These are phyloP conservation scores for Blumeria graminis DNA, from an alignment of 2,329 filamentous ascomycete genomes.

Conservation along the genomic window DNA sequence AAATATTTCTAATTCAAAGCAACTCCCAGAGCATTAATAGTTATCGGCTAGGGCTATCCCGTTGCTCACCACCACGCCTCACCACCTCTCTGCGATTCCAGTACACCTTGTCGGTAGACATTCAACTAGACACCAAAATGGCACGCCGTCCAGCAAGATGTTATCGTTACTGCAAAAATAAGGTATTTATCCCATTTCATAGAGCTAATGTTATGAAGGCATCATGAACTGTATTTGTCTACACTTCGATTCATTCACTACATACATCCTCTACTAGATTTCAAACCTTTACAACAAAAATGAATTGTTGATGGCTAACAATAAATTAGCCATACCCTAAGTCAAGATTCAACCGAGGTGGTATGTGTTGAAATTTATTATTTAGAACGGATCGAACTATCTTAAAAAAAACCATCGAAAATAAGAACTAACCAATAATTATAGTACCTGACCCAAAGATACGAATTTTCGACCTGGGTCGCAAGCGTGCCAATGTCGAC, in stretches of 20 bases:
- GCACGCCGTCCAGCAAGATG: constrained; percentile 97
- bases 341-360: constrained; percentile 99
- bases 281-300: not conserved
- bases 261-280: too few relatives aligned
- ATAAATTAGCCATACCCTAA: constrained; percentile 70
- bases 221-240: too few relatives aligned
- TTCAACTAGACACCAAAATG: constrained; percentile 36
- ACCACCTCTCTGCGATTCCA: too few relatives aligned
- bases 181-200: constrained; percentile 37
- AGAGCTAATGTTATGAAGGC: not conserved
- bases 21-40: too few relatives aligned
- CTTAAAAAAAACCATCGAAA: not conserved
- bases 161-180: constrained; percentile 99
- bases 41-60: too few relatives aligned
- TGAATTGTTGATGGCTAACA: constrained; percentile 5
- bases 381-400: too few relatives aligned
- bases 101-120: too few relatives aligned
- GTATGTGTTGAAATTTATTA: constrained; percentile 16
- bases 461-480: constrained; percentile 94
- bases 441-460: constrained; percentile 30
- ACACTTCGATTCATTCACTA: too few relatives aligned
- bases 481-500: constrained; percentile 96
- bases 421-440: not conserved
- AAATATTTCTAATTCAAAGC: too few relatives aligned
- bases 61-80: too few relatives aligned